Percentiles rank a stretch among this genome's conserved stretches.
Conservation (phyloP, 768 basidiomycete genomes). For the Hericium alpestre region DNA sequence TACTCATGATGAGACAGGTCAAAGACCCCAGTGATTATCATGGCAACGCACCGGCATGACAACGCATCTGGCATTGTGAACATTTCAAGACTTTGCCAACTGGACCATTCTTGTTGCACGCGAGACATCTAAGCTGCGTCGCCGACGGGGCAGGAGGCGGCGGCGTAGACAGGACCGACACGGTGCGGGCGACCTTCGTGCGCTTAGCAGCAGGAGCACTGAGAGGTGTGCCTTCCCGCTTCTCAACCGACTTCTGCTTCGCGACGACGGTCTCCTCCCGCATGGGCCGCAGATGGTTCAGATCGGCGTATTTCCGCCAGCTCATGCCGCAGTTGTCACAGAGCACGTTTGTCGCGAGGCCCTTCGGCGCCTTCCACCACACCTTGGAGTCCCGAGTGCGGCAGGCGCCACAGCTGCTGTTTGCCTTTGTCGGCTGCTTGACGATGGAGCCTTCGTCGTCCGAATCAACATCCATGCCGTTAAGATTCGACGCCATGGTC, state of each 20-base stretch:
- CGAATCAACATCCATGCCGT: slow-evolving; percentile 14
- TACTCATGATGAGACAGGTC: background rate
- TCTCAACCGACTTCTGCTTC: slow-evolving; percentile 28
- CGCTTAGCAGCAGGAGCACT: slow-evolving; percentile 48
- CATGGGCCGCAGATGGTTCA: slow-evolving; percentile 56
- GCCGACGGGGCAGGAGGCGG: slow-evolving; percentile 41
- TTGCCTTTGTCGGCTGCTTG: slow-evolving; percentile 40
- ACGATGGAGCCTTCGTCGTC: slow-evolving; percentile 78
- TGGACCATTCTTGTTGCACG: slow-evolving; percentile 67
- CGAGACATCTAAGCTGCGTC: slow-evolving; percentile 62
- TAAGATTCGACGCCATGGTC: background rate
- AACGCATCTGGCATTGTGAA: slow-evolving; percentile 64
- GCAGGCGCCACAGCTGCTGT: slow-evolving; percentile 70
- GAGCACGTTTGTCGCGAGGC: slow-evolving; percentile 63
- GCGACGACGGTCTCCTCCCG: slow-evolving; percentile 53
- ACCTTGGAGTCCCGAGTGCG: slow-evolving; percentile 63
- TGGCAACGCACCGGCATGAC: slow-evolving; percentile 58
- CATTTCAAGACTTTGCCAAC: slow-evolving; percentile 74
- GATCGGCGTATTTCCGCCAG: slow-evolving; percentile 90
- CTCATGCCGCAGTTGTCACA: slow-evolving; percentile 81
- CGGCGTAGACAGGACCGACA: slow-evolving; percentile 44
- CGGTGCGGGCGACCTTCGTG: slow-evolving; percentile 45
- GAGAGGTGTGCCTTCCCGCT: slow-evolving; percentile 52
- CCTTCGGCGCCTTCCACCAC: slow-evolving; percentile 94
- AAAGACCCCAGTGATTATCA: background rate